phyloP scores from a whole-genome alignment of 768 basidiomycete genomes.

The Hygrophoropsis aurantiaca region DNA sequence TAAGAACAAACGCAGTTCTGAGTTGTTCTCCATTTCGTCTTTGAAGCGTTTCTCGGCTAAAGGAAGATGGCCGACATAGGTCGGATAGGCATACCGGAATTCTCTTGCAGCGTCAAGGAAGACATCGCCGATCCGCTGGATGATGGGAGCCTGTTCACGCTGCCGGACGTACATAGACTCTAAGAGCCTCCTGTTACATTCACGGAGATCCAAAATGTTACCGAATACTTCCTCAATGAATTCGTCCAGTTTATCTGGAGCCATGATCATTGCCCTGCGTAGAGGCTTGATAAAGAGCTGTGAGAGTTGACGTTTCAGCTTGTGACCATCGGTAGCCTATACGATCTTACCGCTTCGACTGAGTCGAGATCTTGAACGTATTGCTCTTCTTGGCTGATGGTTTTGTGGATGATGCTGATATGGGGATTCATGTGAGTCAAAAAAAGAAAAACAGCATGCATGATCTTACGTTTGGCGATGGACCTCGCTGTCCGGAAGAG shows the following conservation, averaged over 20 bases:
- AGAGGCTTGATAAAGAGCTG: constrained; percentile 56
- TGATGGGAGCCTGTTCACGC: constrained; percentile 76
- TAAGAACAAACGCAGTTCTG: constrained; percentile 79
- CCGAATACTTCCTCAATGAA: constrained; percentile 91
- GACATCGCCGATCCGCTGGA: constrained; percentile 84
- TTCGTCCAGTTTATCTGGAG: constrained; percentile 59
- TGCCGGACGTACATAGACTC: constrained; percentile 87
- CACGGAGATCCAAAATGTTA: constrained; percentile 84
- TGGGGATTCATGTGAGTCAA: constrained; percentile 1
- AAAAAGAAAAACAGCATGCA: constrained; percentile 6
- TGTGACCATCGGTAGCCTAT: no score
- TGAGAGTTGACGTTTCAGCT: neutral
- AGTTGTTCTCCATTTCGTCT: constrained; percentile 81
- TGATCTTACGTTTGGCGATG: constrained; percentile 81
- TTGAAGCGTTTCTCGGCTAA: constrained; percentile 84
- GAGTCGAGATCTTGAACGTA: constrained; percentile 86
- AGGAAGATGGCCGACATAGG: constrained; percentile 82
- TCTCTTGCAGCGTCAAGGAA: constrained; percentile 86
- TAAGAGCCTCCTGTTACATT: constrained; percentile 78
- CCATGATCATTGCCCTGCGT: constrained; percentile 54
- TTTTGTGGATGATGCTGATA: constrained; percentile 72
- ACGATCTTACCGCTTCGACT: constrained; percentile 63
- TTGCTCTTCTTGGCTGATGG: constrained; percentile 86
- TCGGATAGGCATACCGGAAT: constrained; percentile 84
- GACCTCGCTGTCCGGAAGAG: constrained; percentile 76